These are phyloP conservation scores for Sphaerostilbella broomeana DNA, from an alignment of 2,329 filamentous ascomycete genomes.

Conservation along the genomic window DNA sequence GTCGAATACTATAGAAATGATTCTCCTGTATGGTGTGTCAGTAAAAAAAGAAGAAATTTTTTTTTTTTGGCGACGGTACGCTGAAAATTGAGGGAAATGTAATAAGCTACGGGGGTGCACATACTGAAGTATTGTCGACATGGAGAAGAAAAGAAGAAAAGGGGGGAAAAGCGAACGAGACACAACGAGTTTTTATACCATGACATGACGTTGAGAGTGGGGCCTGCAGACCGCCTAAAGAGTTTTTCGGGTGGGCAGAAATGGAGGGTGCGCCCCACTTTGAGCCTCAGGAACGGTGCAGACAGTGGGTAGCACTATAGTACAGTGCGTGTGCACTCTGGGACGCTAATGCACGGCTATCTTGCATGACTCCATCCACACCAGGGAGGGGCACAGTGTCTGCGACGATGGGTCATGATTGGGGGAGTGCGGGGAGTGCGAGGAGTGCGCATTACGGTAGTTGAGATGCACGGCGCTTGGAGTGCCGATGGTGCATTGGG, in stretches of 20 bases:
- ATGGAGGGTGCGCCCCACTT: neutral
- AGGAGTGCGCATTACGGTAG: too few relatives aligned
- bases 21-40: conserved; percentile 52
- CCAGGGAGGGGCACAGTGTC: too few relatives aligned
- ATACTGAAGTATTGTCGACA: conserved; percentile 58
- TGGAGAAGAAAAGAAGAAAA: conserved; percentile 48
- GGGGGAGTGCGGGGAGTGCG: too few relatives aligned
- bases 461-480: too few relatives aligned
- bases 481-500: too few relatives aligned
- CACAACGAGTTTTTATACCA: conserved; percentile 26
- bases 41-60: conserved; percentile 9
- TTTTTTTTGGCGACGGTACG: too few relatives aligned
- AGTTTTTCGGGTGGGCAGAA: conserved; percentile 19
- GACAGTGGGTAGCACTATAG: too few relatives aligned
- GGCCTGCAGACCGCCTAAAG: conserved; percentile 15
- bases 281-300: neutral
- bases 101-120: conserved; percentile 25
- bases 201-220: neutral
- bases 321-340: too few relatives aligned
- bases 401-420: too few relatives aligned
- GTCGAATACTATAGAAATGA: conserved; percentile 98
- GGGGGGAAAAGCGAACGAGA: conserved; percentile 28
- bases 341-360: too few relatives aligned
- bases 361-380: too few relatives aligned
- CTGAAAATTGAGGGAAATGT: conserved; percentile 10